phyloP scores from a whole-genome alignment of 352 stramenopile species.

The Pythium biforme region DNA sequence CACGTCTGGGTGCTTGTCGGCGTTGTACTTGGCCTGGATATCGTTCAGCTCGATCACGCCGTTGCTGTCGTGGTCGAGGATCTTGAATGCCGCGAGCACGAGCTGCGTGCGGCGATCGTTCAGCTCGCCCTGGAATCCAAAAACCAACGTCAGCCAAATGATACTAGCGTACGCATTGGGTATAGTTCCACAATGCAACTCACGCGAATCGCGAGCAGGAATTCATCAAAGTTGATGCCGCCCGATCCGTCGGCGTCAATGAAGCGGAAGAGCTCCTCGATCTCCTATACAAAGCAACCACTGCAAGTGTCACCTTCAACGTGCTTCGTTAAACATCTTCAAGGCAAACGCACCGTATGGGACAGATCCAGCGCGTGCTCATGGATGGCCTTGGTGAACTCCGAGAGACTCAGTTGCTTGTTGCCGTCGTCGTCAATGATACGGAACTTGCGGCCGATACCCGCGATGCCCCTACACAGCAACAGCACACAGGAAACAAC shows the following conservation, averaged over 20 bases:
- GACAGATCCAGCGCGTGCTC: conserved; percentile 64
- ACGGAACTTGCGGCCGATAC: conserved; percentile 81
- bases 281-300: conserved; percentile 33
- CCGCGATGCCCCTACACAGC: conserved; percentile 55
- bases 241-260: conserved; percentile 84
- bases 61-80: conserved; percentile 71
- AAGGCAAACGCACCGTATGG: conserved; percentile 26
- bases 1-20: conserved; percentile 84
- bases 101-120: conserved; percentile 75
- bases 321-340: no score
- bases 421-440: conserved; percentile 90
- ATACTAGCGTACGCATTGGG: no score
- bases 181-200: conserved; percentile 1
- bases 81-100: conserved; percentile 74
- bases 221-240: conserved; percentile 83
- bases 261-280: conserved; percentile 75
- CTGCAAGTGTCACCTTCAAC: not conserved
- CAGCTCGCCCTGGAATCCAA: conserved; percentile 41
- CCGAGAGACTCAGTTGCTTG: conserved; percentile 58
- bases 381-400: conserved; percentile 78
- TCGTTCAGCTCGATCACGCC: conserved; percentile 77
- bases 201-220: conserved; percentile 67
- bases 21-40: conserved; percentile 76
- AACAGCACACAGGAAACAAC: conserved; percentile 4
- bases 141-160: no score